phyloP scores from a whole-genome alignment of 208 protist species.

The Crithidia bombi region DNA sequence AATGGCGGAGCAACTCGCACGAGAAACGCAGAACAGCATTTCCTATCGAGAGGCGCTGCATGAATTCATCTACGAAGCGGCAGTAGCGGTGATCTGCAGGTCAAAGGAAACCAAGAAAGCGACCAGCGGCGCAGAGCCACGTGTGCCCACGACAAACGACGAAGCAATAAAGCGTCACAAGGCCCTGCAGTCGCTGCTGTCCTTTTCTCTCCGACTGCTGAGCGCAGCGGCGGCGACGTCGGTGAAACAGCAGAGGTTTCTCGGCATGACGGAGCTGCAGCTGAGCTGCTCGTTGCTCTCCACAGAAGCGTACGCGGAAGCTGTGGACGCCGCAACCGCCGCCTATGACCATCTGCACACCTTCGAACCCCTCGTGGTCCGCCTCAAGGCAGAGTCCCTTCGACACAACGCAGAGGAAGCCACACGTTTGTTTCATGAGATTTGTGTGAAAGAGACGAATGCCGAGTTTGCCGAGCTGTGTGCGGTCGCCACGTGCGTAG shows the following conservation, averaged over 20 bases:
- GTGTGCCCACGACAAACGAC: neutral
- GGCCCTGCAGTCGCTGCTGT: constrained; percentile 24
- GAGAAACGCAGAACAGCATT: constrained; percentile 17
- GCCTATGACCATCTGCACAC: constrained; percentile 31
- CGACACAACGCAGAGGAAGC: constrained; percentile 10
- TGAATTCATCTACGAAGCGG: constrained; percentile 62
- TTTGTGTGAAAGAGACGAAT: neutral
- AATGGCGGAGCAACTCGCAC: constrained; percentile 28
- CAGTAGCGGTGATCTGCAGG: constrained; percentile 3
- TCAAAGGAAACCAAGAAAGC: neutral
- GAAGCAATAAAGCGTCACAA: neutral
- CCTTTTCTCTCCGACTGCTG: constrained; percentile 38
- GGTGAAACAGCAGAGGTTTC: constrained; percentile 25
- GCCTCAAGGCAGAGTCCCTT: constrained; percentile 21
- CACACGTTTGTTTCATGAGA: neutral
- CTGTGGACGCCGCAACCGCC: neutral
- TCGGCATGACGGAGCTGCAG: constrained; percentile 44
- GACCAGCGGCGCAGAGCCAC: neutral
- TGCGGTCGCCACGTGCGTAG: constrained; percentile 24
- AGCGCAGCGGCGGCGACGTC: neutral
- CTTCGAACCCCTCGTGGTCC: constrained; percentile 39
- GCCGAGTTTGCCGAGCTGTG: constrained; percentile 28
- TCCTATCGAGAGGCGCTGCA: constrained; percentile 60
- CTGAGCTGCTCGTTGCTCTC: constrained; percentile 27
- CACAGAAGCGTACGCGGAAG: constrained; percentile 18